phyloP scores from a whole-genome alignment of 768 basidiomycete species.

The Mycena polygramma region DNA sequence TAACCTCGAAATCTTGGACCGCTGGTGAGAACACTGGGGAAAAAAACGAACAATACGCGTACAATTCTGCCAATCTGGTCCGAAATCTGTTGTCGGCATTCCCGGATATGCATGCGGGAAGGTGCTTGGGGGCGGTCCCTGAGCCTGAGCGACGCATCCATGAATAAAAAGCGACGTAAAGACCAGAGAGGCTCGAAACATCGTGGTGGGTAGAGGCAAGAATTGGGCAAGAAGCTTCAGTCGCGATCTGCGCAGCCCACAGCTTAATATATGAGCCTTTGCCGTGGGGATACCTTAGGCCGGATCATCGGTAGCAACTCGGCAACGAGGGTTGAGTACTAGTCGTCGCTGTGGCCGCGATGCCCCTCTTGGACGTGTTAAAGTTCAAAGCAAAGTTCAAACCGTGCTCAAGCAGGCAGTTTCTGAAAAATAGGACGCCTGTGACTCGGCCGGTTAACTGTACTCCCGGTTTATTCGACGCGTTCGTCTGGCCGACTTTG shows the following conservation, averaged over 20 bases:
- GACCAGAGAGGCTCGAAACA: conserved; percentile 1
- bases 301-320: too few species aligned
- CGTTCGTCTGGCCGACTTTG: too few species aligned
- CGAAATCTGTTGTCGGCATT: conserved; percentile 60
- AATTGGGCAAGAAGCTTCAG: conserved; percentile 1
- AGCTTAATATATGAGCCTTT: background rate
- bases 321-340: too few species aligned
- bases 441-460: too few species aligned
- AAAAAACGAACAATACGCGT: conserved; percentile 14
- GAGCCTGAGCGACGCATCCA: conserved; percentile 7
- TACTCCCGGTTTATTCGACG: too few species aligned
- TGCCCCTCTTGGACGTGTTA: too few species aligned
- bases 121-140: conserved; percentile 50
- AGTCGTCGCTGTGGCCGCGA: too few species aligned
- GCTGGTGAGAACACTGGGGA: conserved; percentile 1
- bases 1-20: conserved; percentile 71
- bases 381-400: too few species aligned
- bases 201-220: background rate
- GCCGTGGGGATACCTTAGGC: too few species aligned
- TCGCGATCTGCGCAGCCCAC: background rate
- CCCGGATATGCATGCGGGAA: conserved; percentile 65
- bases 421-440: too few species aligned
- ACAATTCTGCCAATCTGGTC: conserved; percentile 74
- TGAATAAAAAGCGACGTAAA: background rate
- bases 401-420: too few species aligned